Evolutionary conservation across 176 grass and related monocot genomes (phyloP), one percentile per base, ranked within the genome.

Genomic region (Ananas comosus): DNA sequence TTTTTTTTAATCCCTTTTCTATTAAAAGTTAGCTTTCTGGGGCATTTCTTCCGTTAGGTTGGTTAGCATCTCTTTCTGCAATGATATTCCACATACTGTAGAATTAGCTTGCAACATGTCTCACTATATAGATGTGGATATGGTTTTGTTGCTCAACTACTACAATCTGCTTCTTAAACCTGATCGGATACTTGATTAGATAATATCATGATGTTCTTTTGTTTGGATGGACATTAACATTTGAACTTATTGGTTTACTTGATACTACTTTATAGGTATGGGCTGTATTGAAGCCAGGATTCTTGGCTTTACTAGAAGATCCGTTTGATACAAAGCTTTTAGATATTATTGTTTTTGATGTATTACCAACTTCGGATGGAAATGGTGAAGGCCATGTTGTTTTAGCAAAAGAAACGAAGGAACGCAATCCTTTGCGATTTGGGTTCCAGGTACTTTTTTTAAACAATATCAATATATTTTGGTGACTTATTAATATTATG

Each of bases 261-360:
- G 73, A 69, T 52, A 29, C 25, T 79, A 50, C 66, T 77, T 61
- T 61, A 69, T 66, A 95, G 91, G 86, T 95, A 58, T 95, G 91
- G 91, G 91, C 83, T 75, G 91, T 95, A 66, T 63, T 95, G 73
- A 95, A 95, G 70, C 86, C 91, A 48, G 86, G 91, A 73, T 95
- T 95, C 65, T 85, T 95, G 76, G 86, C 83, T 76, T 87, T 95
- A 65, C 82, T 95, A 52, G 77, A 90, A 78, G 87, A 95, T 72
- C 91, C 86, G 47, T 89, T 90, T 80, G 86, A 89, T 86, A 80
- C 80, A 69, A 84, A 95, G 69, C 84, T 95, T 69, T 78, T 95
- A 54, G 86, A 95, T 81, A 95, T 95, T 64, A 56, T 95, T 63
- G 74, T 90, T 53, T 90, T 95, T 72, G 91, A 95, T 69, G 85